A percentile compares a stretch with the other conserved stretches of the same genome.
phyloP scores from a whole-genome alignment of 305 asterid genomes.

The Fraxinus paxiana region DNA sequence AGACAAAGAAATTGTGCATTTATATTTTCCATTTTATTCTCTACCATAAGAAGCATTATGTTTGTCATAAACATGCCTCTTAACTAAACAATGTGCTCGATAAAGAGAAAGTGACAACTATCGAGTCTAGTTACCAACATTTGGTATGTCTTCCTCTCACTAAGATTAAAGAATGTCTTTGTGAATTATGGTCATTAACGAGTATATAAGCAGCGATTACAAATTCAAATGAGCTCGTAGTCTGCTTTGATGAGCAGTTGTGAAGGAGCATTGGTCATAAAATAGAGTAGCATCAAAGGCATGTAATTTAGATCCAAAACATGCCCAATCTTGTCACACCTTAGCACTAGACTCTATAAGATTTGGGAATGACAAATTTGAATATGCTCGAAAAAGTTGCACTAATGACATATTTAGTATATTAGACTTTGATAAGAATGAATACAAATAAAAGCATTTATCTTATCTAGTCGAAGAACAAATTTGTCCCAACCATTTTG shows the following conservation, averaged over 20 bases:
- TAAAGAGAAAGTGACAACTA: neutral
- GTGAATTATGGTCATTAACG: neutral
- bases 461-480: neutral
- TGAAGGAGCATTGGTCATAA: neutral
- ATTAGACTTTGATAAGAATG: neutral
- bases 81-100: neutral
- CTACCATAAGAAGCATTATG: neutral
- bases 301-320: neutral
- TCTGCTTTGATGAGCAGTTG: neutral
- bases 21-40: slow-evolving; percentile 31
- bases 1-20: slow-evolving; percentile 37
- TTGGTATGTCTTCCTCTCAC: neutral
- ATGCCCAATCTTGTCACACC: neutral
- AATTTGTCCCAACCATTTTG: neutral
- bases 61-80: neutral
- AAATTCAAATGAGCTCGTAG: neutral
- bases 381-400: neutral
- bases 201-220: neutral
- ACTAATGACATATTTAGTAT: neutral
- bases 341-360: neutral
- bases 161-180: neutral
- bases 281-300: neutral
- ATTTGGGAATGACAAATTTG: neutral
- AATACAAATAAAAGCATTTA: neutral
- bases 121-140: neutral